Base-by-base conservation (phyloP, 352 stramenopile genomes). In the Phytophthora citricola region DNA sequence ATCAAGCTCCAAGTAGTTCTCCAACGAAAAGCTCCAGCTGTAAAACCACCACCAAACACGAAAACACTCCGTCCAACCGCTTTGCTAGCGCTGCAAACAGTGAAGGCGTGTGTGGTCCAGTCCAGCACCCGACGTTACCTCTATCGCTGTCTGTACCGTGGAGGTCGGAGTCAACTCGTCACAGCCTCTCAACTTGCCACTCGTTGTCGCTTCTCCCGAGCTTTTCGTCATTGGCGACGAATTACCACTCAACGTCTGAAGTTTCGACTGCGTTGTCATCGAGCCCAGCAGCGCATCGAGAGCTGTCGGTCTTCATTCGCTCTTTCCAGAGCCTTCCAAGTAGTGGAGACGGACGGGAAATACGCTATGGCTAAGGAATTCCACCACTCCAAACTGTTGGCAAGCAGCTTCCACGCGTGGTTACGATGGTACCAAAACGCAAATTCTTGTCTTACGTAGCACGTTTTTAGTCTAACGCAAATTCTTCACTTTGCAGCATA, bases 361-460 rank as follows among this genome's bases (percentile, higher is more conserved):
- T 89, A 76, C 56, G 77, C 62, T 1, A 56, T 78, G 32, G 77
- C 73, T 3, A 86, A 89, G 51, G 63, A 66, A 26, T 89, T 79
- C 24, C 48, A 81, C n/a, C 66, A 73, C 14, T 32, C 59, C 4
- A 77, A 72, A 40, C 36, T 73, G n/a, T 44, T 78, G 8, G 59
- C 45, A 2, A 15, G 24, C 1, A 50, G 58, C 5, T 61, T 80
- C 36, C 55, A 57, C 0, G 36, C 40, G 0, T 84, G 71, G 74
- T 41, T 84, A 6, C 36, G 53, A 22, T 64, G 32, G 54, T 62
- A 56, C 24, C 17, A 49, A 53, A 51, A 24, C 17, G 22, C 41
- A 56, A 29, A 5, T 32, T 8, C 45, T 51, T 5, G 41, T 50
- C 47, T 29, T 22, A 45, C 39, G 26, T 31, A 17, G 17, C 17